These are phyloP conservation scores for Solanum paucissectum DNA, from an alignment of 257 asterid species.

Conservation along the genomic window DNA sequence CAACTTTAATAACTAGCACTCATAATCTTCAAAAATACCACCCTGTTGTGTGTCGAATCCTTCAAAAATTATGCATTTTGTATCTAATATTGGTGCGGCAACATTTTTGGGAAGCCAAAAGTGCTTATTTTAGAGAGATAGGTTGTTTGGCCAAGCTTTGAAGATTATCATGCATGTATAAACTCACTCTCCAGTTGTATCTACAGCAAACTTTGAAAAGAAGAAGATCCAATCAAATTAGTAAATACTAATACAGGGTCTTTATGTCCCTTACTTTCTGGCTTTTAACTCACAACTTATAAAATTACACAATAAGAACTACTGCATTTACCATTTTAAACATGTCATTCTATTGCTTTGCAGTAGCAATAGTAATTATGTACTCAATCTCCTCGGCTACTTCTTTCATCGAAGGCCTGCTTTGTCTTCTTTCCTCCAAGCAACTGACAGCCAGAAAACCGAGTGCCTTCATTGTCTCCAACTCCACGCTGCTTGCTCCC, in stretches of 20 bases:
- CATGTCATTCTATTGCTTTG: constrained; percentile 12
- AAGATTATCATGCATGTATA: background rate
- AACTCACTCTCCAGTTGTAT: background rate
- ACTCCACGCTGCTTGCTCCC: constrained; percentile 43
- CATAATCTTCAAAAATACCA: background rate
- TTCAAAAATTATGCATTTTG: too few species aligned
- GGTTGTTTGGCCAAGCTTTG: background rate
- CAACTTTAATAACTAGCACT: background rate
- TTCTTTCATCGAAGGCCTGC: constrained; percentile 92
- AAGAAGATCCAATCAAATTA: background rate
- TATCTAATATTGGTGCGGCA: background rate
- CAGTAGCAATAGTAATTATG: constrained; percentile 47
- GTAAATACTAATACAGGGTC: background rate
- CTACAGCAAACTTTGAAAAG: background rate
- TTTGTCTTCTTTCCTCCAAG: constrained; percentile 74
- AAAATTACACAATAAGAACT: background rate
- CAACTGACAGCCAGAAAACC: constrained; percentile 79
- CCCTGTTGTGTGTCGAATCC: background rate
- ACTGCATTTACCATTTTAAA: background rate
- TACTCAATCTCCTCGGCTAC: constrained; percentile 77
- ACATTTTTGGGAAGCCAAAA: background rate
- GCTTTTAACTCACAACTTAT: background rate
- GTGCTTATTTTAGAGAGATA: background rate
- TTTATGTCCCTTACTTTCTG: background rate
- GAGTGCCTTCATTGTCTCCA: constrained; percentile 87